Conservation (phyloP, 1,284 basidiomycete genomes). For the Pisolithus thermaeus region DNA sequence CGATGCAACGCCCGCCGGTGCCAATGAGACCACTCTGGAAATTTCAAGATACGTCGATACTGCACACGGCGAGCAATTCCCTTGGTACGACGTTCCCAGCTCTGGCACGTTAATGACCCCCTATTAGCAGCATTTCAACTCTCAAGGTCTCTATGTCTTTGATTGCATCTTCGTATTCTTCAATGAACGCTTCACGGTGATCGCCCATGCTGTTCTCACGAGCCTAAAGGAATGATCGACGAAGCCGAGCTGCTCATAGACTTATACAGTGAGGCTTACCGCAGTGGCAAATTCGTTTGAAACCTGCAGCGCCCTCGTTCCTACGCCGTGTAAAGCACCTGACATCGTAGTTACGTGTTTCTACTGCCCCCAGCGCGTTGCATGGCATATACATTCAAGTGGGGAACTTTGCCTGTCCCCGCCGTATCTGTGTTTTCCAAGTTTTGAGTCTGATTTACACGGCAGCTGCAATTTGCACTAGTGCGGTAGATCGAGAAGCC, state of each 20-base stretch:
- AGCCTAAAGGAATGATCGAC: constrained; percentile 7
- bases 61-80: constrained; percentile 18
- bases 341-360: too few species aligned
- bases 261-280: too few species aligned
- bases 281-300: too few species aligned
- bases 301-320: too few species aligned
- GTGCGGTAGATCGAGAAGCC: too few species aligned
- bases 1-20: constrained; percentile 27
- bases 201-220: constrained; percentile 23
- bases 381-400: too few species aligned
- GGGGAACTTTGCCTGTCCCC: too few species aligned
- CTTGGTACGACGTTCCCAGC: constrained; percentile 35
- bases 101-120: constrained; percentile 30
- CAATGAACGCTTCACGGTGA: constrained; percentile 28
- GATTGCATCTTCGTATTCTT: constrained; percentile 29
- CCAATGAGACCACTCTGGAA: constrained; percentile 25
- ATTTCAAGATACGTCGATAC: constrained; percentile 25
- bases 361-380: accelerated
- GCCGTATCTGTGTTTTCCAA: too few species aligned
- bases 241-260: too few species aligned
- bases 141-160: constrained; percentile 33
- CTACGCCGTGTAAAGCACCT: too few species aligned
- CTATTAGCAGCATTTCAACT: constrained; percentile 23
- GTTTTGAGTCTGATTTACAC: too few species aligned
- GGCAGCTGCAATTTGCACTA: too few species aligned